Conservation (phyloP, 441 rosid species). For the Pelargonium citronellum region DNA sequence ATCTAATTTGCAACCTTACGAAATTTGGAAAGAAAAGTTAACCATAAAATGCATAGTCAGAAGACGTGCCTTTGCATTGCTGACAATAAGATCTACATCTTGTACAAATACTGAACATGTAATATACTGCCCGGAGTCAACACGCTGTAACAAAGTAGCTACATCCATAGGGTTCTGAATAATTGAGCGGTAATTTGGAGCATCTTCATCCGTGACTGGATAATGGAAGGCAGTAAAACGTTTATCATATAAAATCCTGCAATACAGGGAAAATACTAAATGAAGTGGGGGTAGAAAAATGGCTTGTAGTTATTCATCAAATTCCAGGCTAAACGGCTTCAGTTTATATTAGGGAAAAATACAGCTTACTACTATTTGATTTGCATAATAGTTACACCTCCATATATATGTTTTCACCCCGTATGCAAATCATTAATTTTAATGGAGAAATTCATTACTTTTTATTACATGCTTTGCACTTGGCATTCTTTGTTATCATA, state of each 20-base stretch:
- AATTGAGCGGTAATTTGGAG: slow-evolving; percentile 82
- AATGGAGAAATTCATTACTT: too few species aligned
- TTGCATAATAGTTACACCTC: too few species aligned
- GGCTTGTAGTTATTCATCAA: background rate
- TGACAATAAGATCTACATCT: slow-evolving; percentile 81
- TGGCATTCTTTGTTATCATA: too few species aligned
- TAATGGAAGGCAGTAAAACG: slow-evolving; percentile 87
- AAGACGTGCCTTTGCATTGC: slow-evolving; percentile 74
- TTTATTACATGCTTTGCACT: too few species aligned
- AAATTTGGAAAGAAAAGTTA: slow-evolving; percentile 1
- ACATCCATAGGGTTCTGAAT: slow-evolving; percentile 95
- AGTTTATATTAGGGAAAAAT: background rate
- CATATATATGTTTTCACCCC: too few species aligned
- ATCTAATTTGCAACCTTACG: background rate
- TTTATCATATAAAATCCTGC: slow-evolving; percentile 87
- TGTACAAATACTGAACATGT: slow-evolving; percentile 77
- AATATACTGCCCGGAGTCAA: slow-evolving; percentile 80
- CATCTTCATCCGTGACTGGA: slow-evolving; percentile 95
- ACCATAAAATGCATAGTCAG: background rate
- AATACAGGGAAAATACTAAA: slow-evolving; percentile 17
- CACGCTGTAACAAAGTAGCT: slow-evolving; percentile 85
- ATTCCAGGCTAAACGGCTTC: background rate
- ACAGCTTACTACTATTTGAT: too few species aligned
- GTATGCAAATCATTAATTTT: too few species aligned
- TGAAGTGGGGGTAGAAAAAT: slow-evolving; percentile 3